Conservation (phyloP, 352 stramenopile genomes). For the Thraustochytrium sp. region DNA sequence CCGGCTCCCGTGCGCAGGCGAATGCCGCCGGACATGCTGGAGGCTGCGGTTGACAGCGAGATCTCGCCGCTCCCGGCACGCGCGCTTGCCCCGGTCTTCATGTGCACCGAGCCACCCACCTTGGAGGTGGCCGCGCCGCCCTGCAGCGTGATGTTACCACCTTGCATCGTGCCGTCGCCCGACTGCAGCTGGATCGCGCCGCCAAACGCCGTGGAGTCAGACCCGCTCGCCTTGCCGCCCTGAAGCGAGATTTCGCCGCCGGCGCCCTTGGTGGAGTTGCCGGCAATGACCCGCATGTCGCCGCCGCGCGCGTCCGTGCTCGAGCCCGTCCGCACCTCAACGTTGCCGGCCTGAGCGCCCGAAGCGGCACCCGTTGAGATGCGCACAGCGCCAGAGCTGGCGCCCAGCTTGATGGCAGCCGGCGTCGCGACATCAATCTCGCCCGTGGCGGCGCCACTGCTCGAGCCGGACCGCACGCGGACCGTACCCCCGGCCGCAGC, state of each 20-base stretch:
- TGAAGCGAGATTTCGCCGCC: background rate
- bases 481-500: background rate
- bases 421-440: background rate
- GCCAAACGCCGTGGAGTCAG: background rate
- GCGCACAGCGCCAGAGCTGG: background rate
- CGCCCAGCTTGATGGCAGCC: background rate
- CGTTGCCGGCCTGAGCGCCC: background rate
- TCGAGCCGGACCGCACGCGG: background rate
- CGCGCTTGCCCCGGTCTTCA: background rate
- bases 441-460: background rate
- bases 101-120: background rate
- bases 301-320: background rate
- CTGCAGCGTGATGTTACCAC: background rate
- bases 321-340: background rate
- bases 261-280: background rate
- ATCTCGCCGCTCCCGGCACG: background rate
- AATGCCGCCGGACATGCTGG: background rate
- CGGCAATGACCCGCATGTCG: background rate
- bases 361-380: background rate
- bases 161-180: background rate
- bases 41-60: background rate
- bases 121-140: background rate
- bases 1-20: background rate
- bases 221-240: background rate
- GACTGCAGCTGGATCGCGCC: background rate